Evolutionary conservation across 2,329 filamentous ascomycete genomes (phyloP).

Genomic region (Plectosphaerella sp.): DNA sequence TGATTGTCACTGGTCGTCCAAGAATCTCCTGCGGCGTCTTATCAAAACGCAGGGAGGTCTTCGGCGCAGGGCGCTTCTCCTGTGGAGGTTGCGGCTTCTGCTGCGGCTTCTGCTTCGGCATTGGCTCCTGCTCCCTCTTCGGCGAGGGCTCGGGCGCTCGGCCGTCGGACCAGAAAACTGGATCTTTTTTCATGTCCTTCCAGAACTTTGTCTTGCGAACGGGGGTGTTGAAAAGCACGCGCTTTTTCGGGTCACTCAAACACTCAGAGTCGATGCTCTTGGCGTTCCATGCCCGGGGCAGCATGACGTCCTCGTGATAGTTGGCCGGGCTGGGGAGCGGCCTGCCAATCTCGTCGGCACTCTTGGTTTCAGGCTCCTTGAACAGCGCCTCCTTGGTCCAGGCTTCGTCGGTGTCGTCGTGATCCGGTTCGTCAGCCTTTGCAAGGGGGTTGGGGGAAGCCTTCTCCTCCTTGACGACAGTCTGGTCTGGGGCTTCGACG

Average conservation of each 20-base stretch:
- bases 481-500: slow-evolving; percentile 20
- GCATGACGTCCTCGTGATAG: slow-evolving; percentile 40
- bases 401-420: slow-evolving; percentile 27
- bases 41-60: neutral
- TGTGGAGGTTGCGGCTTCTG: neutral
- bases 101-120: neutral
- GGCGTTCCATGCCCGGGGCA: slow-evolving; percentile 38
- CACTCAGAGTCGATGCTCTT: slow-evolving; percentile 39
- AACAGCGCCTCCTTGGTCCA: slow-evolving; percentile 36
- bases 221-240: slow-evolving; percentile 34
- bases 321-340: slow-evolving; percentile 29
- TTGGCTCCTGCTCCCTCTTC: too few relatives aligned
- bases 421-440: neutral
- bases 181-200: slow-evolving; percentile 35
- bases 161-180: slow-evolving; percentile 30
- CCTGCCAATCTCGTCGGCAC: slow-evolving; percentile 42
- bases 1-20: neutral
- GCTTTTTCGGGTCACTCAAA: slow-evolving; percentile 32
- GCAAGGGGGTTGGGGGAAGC: neutral
- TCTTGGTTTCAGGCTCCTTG: slow-evolving; percentile 26
- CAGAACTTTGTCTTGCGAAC: slow-evolving; percentile 36
- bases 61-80: neutral
- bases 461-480: too few relatives aligned
- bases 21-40: slow-evolving; percentile 3
- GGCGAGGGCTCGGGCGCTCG: neutral